Conservation (phyloP, 176 grass and related monocot genomes). For the Triticum aestivum region DNA sequence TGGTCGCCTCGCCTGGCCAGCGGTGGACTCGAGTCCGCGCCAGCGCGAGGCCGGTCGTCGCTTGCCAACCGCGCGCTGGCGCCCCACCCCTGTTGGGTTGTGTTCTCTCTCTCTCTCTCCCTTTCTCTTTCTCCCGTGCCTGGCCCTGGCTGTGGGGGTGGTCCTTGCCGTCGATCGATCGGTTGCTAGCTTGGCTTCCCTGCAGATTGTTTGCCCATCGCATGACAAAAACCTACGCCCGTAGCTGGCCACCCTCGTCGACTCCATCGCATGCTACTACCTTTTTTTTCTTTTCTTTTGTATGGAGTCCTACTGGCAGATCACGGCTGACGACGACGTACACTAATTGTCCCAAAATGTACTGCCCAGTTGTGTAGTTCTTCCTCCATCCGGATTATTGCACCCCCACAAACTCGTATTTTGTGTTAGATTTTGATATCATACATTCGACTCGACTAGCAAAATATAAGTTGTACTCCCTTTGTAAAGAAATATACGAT, state of each 20-base stretch:
- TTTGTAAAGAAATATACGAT: no score
- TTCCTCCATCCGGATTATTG: no score
- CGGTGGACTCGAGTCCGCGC: slow-evolving; percentile 33
- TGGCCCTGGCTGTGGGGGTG: background rate
- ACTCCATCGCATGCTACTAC: background rate
- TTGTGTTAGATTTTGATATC: no score
- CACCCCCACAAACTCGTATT: no score
- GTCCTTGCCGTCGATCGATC: slow-evolving; percentile 11
- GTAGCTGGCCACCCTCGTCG: slow-evolving; percentile 27
- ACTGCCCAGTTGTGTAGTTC: background rate
- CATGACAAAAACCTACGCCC: slow-evolving; percentile 49
- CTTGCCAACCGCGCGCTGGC: background rate
- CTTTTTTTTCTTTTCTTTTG: background rate
- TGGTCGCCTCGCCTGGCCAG: background rate
- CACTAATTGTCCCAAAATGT: background rate
- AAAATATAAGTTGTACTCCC: no score
- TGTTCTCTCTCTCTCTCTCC: background rate
- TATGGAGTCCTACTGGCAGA: background rate
- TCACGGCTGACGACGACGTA: background rate
- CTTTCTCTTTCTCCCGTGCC: background rate
- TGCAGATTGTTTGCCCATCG: slow-evolving; percentile 48
- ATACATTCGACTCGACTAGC: no score
- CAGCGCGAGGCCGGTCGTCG: slow-evolving; percentile 4
- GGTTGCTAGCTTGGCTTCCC: slow-evolving; percentile 43
- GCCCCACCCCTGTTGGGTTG: background rate